These are phyloP conservation scores for Kregervanrija delftensis DNA, from an alignment of 805 yeast species.

Conservation along the genomic window DNA sequence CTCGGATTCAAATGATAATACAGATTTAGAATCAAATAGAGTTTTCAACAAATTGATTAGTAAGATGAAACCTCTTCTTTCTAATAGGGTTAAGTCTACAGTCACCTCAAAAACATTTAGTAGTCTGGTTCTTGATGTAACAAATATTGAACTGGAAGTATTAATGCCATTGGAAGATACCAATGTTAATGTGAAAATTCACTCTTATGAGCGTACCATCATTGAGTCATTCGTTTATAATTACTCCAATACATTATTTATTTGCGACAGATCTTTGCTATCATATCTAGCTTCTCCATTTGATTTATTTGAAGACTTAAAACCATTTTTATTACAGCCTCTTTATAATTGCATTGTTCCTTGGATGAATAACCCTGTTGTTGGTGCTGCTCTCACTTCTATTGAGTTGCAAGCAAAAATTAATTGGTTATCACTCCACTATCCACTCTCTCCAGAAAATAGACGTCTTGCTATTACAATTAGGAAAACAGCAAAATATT, in stretches of 20 bases:
- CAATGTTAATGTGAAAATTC: background rate
- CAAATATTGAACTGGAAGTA: background rate
- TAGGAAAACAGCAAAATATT: constrained; percentile 9
- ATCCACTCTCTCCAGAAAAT: constrained; percentile 8
- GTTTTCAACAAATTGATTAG: background rate
- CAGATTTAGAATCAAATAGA: background rate
- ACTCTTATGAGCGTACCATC: constrained; percentile 30
- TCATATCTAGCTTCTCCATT: constrained; percentile 35
- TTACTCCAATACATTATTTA: constrained; percentile 30
- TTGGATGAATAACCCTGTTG: constrained; percentile 38
- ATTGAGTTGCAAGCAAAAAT: constrained; percentile 33
- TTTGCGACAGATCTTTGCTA: constrained; percentile 24
- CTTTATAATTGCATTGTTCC: constrained; percentile 26
- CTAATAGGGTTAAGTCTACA: background rate
- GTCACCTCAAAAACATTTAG: background rate
- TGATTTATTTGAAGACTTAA: constrained; percentile 27
- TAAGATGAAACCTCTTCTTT: background rate
- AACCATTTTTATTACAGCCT: constrained; percentile 27
- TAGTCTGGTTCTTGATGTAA: constrained; percentile 1
- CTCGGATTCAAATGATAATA: background rate
- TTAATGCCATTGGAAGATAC: background rate
- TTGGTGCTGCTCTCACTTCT: constrained; percentile 32
- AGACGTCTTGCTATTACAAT: constrained; percentile 2
- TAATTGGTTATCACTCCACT: constrained; percentile 26
- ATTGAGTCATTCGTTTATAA: constrained; percentile 40